A percentile compares a stretch with the other conserved stretches of the same genome.
Evolutionary conservation across 164 flowering plant species (phyloP).

Genomic region (Chimonanthus salicifolius): DNA sequence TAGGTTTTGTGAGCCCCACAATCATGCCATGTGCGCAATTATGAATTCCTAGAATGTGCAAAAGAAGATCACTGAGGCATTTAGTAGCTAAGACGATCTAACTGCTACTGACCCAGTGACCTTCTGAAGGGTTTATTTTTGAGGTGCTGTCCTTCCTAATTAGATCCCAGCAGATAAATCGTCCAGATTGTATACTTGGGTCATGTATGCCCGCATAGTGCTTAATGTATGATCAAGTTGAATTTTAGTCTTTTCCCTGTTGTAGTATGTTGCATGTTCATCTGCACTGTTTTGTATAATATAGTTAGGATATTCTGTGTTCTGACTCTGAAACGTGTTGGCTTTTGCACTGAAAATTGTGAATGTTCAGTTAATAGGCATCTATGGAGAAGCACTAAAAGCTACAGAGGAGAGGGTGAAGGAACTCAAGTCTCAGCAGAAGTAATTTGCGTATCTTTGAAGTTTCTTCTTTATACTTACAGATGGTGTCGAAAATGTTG

Average conservation of each 20-base stretch:
- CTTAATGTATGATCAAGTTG: not conserved
- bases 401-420: slow-evolving; percentile 77
- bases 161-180: too few relatives aligned
- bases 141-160: too few relatives aligned
- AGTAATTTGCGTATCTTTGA: slow-evolving; percentile 9
- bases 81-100: too few relatives aligned
- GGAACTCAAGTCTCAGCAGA: slow-evolving; percentile 64
- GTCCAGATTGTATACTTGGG: too few relatives aligned
- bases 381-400: slow-evolving; percentile 77
- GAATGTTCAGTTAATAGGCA: slow-evolving; percentile 59
- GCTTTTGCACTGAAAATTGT: not conserved
- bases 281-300: not conserved
- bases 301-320: not conserved
- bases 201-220: too few relatives aligned
- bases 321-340: not conserved
- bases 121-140: too few relatives aligned
- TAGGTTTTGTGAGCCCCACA: too few relatives aligned
- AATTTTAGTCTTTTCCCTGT: not conserved
- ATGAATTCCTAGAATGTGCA: too few relatives aligned
- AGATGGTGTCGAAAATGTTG: slow-evolving; percentile 8
- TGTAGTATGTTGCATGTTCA: not conserved
- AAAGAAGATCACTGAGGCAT: too few relatives aligned
- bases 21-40: too few relatives aligned
- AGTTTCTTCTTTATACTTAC: not conserved
- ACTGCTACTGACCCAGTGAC: too few relatives aligned